Conservation (phyloP, 2,329 filamentous ascomycete species). For the Fusarium redolens region DNA sequence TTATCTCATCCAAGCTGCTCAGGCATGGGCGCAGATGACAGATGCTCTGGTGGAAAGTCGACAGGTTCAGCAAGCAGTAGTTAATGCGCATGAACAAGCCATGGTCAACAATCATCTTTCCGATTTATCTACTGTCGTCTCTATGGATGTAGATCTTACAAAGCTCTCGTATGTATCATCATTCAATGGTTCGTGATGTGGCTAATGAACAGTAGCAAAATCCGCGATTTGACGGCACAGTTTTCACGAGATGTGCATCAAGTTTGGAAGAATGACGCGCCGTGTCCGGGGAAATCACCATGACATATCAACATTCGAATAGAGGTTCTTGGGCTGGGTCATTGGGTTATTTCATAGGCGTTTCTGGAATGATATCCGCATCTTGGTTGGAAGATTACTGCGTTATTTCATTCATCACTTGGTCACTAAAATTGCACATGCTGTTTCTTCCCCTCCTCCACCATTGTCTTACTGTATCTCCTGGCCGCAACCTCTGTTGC, state of each 20-base stretch:
- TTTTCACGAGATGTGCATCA: slow-evolving; percentile 34
- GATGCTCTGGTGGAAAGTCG: slow-evolving; percentile 47
- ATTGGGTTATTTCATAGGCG: slow-evolving; percentile 3
- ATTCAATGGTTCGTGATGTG: too few relatives aligned
- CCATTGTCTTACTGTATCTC: not conserved
- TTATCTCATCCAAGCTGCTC: slow-evolving; percentile 48
- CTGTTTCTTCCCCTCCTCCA: not conserved
- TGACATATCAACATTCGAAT: not conserved
- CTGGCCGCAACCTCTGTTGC: not conserved
- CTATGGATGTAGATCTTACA: slow-evolving; percentile 46
- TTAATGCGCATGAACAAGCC: slow-evolving; percentile 46
- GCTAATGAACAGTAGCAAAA: slow-evolving; percentile 25
- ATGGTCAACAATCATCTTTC: slow-evolving; percentile 41
- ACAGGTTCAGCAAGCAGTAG: slow-evolving; percentile 46
- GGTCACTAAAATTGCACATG: not conserved
- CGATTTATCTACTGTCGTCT: slow-evolving; percentile 46
- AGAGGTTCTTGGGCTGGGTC: not conserved
- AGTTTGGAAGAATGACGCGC: slow-evolving; percentile 24
- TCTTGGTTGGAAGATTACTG: not conserved
- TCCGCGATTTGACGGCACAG: slow-evolving; percentile 35
- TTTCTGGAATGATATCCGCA: slow-evolving; percentile 26
- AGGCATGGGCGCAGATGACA: slow-evolving; percentile 49
- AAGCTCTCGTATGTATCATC: slow-evolving; percentile 26
- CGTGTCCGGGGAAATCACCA: not conserved
- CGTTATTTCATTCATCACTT: not conserved